Evolutionary conservation across 352 stramenopile species (phyloP), one percentile per base, ranked within the genome.

Genomic region (Phytophthora megakarya): DNA sequence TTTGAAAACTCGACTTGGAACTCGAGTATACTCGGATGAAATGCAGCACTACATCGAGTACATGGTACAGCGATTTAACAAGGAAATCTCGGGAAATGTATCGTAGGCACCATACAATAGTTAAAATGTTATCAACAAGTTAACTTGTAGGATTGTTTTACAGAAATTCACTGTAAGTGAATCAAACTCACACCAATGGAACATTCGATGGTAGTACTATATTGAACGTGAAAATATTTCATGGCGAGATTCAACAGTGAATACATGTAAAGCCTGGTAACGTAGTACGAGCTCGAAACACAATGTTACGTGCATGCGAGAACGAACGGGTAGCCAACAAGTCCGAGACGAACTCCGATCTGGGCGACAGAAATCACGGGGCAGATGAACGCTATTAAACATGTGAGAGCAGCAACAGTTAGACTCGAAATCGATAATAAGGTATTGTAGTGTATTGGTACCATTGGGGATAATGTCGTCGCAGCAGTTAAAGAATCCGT

Each of bases 191-290:
- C n/a, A n/a, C n/a, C n/a, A n/a, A n/a, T n/a, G n/a, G 39, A 25
- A 16, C 3, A 28, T 12, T 45, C 16, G 1, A 3, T n/a, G n/a
- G n/a, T n/a, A n/a, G n/a, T 8, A 45, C 39, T 32, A 45, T 45
- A 10, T 8, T 19, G n/a, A 25, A 26, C 39, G 25, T 25, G 19
- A 45, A 45, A 13, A 28, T 22, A 18, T 47, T 10, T 33, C 21
- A 15, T 48, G 12, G 2, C 28, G 42, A 11, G 16, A n/a, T n/a
- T 61, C 15, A 62, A 32, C 45, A n/a, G 18, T 43, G 52, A 4
- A 45, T 47, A 47, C 83, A n/a, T n/a, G n/a, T n/a, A n/a, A n/a
- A 86, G 6, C 71, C 67, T 26, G 65, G 69, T 18, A 86, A 61
- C 11, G 67, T 75, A 15, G 64, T 67, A 13, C 72, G 69, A 48